A percentile compares a stretch with the other conserved stretches of the same genome.
Conservation (phyloP, 768 basidiomycete genomes). For the Phaffia australis region DNA sequence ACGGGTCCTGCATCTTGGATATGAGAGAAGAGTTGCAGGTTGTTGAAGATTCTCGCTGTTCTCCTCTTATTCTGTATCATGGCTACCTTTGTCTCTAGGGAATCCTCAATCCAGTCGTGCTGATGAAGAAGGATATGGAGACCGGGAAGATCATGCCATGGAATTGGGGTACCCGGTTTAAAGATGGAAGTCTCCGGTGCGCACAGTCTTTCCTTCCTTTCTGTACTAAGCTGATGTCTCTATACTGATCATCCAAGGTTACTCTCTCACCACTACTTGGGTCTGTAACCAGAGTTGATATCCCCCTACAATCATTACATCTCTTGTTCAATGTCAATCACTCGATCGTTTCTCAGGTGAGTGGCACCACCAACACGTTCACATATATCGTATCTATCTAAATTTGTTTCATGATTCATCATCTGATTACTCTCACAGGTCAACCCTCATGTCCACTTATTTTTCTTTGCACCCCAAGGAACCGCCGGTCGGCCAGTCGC, state of each 20-base stretch:
- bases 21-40: too few relatives aligned
- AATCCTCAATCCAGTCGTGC: conserved; percentile 84
- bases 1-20: too few relatives aligned
- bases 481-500: conserved; percentile 74
- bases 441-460: conserved; percentile 72
- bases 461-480: conserved; percentile 68
- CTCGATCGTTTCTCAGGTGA: conserved; percentile 72
- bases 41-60: not conserved
- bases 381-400: not conserved
- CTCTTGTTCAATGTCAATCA: conserved; percentile 60
- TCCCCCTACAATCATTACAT: conserved; percentile 66
- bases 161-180: conserved; percentile 91
- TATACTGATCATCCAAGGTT: not conserved
- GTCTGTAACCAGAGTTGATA: conserved; percentile 59
- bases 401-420: not conserved
- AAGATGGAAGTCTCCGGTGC: conserved; percentile 78
- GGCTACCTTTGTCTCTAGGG: conserved; percentile 39
- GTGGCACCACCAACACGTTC: not conserved
- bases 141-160: conserved; percentile 74
- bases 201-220: not conserved
- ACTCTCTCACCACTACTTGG: not conserved
- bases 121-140: conserved; percentile 72
- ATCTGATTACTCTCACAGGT: conserved; percentile 39
- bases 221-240: not conserved
- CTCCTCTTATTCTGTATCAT: too few relatives aligned